Conservation (phyloP, 345 rosid genomes). For the Schrenkiella parvula region DNA sequence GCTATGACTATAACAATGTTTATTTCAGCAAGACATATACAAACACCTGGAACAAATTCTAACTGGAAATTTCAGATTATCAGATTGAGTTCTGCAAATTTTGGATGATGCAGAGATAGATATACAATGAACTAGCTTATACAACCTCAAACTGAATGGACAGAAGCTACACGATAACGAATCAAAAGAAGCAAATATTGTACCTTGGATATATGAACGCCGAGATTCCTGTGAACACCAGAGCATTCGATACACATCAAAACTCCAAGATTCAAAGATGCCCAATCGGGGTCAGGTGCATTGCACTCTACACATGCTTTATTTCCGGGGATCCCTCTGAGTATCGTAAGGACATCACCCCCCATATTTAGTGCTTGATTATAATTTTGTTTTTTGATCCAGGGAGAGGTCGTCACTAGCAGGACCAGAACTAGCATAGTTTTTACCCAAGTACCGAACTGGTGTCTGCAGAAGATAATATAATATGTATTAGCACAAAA, state of each 20-base stretch:
- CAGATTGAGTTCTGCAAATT: too few species aligned
- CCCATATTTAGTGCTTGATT: slow-evolving; percentile 27
- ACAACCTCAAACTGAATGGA: background rate
- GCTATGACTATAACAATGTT: background rate
- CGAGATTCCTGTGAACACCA: slow-evolving; percentile 88
- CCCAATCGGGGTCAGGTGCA: slow-evolving; percentile 84
- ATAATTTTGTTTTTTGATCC: slow-evolving; percentile 30
- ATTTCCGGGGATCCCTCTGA: slow-evolving; percentile 76
- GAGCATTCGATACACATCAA: slow-evolving; percentile 85
- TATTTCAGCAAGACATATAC: background rate
- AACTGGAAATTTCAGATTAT: too few species aligned
- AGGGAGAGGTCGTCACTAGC: slow-evolving; percentile 32
- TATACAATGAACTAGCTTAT: background rate
- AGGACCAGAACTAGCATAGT: slow-evolving; percentile 27
- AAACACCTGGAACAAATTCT: background rate
- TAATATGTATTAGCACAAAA: slow-evolving; percentile 13
- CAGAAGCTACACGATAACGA: background rate
- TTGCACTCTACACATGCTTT: slow-evolving; percentile 77
- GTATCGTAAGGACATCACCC: slow-evolving; percentile 43
- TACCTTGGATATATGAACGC: slow-evolving; percentile 94
- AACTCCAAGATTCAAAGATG: slow-evolving; percentile 86
- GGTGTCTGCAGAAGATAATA: slow-evolving; percentile 43
- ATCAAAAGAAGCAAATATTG: background rate
- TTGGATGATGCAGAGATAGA: too few species aligned
- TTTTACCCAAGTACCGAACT: slow-evolving; percentile 32